Evolutionary conservation across 495 filamentous ascomycete genomes (phyloP).

Genomic region (Podospora pseudoanserina): DNA sequence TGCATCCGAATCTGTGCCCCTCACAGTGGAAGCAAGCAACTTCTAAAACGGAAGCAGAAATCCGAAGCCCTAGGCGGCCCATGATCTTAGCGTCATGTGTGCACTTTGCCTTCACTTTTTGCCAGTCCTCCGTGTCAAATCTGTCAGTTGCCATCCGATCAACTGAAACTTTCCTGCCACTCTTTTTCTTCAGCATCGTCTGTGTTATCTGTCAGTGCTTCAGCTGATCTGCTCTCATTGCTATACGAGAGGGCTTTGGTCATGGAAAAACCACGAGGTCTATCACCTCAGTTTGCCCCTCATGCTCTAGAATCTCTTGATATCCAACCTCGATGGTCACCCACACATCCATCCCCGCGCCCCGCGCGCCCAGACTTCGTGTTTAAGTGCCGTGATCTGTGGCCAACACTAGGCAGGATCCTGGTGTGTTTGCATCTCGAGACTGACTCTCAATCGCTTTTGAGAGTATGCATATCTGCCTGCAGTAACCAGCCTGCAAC

Average conservation of each 20-base stretch:
- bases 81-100: not conserved
- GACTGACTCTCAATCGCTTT: not conserved
- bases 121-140: not conserved
- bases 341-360: not conserved
- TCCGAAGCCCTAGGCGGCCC: not conserved
- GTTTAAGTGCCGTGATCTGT: not conserved
- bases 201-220: not conserved
- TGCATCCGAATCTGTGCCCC: not conserved
- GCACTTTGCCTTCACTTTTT: not conserved
- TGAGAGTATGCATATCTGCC: not conserved
- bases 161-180: not conserved
- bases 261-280: not conserved
- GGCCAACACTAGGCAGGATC: not conserved
- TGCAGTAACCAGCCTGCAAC: not conserved
- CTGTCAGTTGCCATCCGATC: not conserved
- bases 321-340: not conserved
- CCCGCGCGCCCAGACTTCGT: not conserved
- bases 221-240: not conserved
- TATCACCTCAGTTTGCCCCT: not conserved
- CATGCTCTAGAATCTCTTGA: not conserved
- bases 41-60: not conserved
- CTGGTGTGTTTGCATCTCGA: not conserved
- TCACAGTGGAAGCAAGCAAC: not conserved
- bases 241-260: not conserved
- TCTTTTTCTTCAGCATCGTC: not conserved